These are phyloP conservation scores for Vigna nakashimae DNA, from an alignment of 306 rosid species.

Conservation along the genomic window DNA sequence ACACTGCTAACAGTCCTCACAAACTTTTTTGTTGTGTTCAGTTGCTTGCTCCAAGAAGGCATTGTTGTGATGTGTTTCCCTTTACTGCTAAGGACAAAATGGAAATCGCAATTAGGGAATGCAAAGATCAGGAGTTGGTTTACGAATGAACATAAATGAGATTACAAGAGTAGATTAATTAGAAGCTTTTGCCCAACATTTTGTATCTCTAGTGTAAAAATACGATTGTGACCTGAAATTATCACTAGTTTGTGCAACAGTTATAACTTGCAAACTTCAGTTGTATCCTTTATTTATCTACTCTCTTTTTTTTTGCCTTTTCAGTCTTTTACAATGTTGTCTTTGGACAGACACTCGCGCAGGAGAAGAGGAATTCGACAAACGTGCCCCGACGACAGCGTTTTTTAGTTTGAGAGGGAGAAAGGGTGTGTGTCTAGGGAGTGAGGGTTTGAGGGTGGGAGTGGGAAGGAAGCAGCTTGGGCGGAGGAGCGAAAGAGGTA, in stretches of 20 bases:
- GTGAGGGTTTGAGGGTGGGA: no score
- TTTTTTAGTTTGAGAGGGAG: no score
- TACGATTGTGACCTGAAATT: constrained; percentile 1
- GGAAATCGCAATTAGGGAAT: constrained; percentile 79
- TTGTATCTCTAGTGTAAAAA: constrained; percentile 21
- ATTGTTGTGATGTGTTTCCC: constrained; percentile 81
- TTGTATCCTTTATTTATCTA: not conserved
- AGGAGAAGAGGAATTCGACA: no score
- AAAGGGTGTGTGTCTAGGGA: no score
- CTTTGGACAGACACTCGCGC: not conserved
- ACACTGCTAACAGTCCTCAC: constrained; percentile 29
- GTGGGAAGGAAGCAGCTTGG: no score
- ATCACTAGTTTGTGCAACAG: not conserved
- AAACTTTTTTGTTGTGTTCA: constrained; percentile 46
- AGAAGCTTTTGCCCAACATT: constrained; percentile 23
- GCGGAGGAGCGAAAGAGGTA: no score
- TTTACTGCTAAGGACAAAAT: constrained; percentile 52
- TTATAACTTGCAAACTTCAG: not conserved
- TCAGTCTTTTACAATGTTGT: not conserved
- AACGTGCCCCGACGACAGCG: accelerated
- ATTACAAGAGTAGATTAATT: constrained; percentile 16
- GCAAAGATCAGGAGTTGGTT: constrained; percentile 80
- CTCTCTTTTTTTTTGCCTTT: not conserved
- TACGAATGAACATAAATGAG: constrained; percentile 7
- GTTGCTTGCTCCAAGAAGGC: constrained; percentile 93